Percentiles rank a stretch among this genome's conserved stretches.
phyloP scores from a whole-genome alignment of 176 grass and related monocot species.

The Aegilops umbellulata region DNA sequence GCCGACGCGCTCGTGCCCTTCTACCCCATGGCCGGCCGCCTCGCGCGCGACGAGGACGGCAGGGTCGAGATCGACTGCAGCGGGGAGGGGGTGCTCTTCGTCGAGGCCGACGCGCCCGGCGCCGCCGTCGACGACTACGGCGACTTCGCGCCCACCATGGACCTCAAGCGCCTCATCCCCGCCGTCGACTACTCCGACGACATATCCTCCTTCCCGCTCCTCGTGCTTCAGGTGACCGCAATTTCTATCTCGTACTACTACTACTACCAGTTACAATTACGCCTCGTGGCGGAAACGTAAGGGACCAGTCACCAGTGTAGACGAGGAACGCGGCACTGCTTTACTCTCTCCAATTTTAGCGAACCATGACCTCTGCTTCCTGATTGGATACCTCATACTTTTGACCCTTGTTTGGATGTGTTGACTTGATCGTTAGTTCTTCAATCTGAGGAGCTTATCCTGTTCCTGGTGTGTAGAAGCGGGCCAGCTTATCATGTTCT shows the following conservation, averaged over 20 bases:
- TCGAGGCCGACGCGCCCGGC: constrained; percentile 62
- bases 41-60: constrained; percentile 70
- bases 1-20: constrained; percentile 63
- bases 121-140: constrained; percentile 58
- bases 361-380: not conserved
- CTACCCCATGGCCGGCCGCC: constrained; percentile 85
- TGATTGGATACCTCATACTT: not conserved
- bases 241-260: not conserved
- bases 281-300: not conserved
- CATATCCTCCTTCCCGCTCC: constrained; percentile 70
- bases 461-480: not conserved
- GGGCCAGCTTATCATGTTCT: not conserved
- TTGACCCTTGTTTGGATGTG: not conserved
- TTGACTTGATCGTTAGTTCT: not conserved
- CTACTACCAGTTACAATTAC: not conserved
- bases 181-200: constrained; percentile 71
- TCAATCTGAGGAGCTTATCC: not conserved
- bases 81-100: constrained; percentile 76
- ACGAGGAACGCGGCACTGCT: not conserved
- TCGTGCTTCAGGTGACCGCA: constrained; percentile 75
- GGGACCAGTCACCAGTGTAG: not conserved
- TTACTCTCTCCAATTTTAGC: not conserved
- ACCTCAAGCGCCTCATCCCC: constrained; percentile 76
- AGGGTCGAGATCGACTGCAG: constrained; percentile 83
- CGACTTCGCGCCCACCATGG: constrained; percentile 88